These are phyloP conservation scores for Neonectria faginata DNA, from an alignment of 2,329 filamentous ascomycete genomes.

Conservation along the genomic window DNA sequence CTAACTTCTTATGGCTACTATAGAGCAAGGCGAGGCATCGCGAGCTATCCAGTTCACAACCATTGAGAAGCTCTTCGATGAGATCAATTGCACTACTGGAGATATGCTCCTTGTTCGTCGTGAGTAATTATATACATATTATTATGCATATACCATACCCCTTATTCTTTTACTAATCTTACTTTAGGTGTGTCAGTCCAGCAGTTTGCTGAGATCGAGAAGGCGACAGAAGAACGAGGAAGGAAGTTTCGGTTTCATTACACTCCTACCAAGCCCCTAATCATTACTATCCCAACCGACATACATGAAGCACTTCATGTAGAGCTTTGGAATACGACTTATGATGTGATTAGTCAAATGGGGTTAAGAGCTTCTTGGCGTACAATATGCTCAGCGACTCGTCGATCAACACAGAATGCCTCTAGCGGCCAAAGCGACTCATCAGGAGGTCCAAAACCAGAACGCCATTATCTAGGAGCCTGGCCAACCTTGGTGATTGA, in stretches of 20 bases:
- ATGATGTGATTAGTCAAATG: not conserved
- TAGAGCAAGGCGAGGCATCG: no score
- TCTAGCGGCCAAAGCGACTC: not conserved
- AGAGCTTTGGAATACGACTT: not conserved
- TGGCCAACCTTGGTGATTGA: no score
- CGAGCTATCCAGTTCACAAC: not conserved
- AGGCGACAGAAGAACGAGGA: slow-evolving; percentile 1
- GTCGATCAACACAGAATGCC: not conserved
- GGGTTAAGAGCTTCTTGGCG: not conserved
- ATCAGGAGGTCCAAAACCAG: not conserved
- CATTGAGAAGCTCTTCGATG: slow-evolving; percentile 3
- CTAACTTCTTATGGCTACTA: no score
- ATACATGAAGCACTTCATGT: not conserved
- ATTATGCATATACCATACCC: not conserved
- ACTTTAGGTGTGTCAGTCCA: not conserved
- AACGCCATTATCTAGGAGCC: not conserved
- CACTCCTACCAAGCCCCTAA: not conserved
- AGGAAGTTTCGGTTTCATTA: not conserved
- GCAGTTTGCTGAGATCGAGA: slow-evolving; percentile 1
- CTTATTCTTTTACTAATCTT: slow-evolving; percentile 1
- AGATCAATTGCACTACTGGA: not conserved
- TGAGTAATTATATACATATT: not conserved
- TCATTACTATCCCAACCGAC: not conserved
- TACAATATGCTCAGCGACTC: not conserved
- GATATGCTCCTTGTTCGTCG: not conserved